phyloP scores from a whole-genome alignment of 1,139 yeast species.

The Saccharomyces hybrid region DNA sequence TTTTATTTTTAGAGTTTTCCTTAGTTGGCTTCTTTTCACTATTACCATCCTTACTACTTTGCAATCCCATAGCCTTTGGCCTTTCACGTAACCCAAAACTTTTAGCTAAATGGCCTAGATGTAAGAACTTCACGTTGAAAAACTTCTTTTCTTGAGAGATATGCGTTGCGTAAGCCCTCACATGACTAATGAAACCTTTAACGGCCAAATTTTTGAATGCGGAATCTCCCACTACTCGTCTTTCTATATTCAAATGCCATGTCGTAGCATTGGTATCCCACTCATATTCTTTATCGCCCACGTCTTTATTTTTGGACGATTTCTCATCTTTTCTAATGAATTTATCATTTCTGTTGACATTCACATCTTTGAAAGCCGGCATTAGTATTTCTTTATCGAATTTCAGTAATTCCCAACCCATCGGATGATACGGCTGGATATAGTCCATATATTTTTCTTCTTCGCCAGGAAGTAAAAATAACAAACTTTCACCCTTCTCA shows the following conservation, averaged over 20 bases:
- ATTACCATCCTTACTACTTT: slow-evolving; percentile 25
- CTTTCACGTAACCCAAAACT: slow-evolving; percentile 91
- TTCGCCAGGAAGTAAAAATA: slow-evolving; percentile 77
- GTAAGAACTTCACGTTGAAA: slow-evolving; percentile 75
- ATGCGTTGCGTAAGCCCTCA: slow-evolving; percentile 97
- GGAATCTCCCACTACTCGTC: slow-evolving; percentile 73
- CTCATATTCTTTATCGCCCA: slow-evolving; percentile 27
- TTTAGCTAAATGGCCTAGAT: slow-evolving; percentile 92
- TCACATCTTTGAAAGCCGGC: slow-evolving; percentile 51
- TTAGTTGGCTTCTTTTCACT: slow-evolving; percentile 35
- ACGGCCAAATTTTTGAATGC: slow-evolving; percentile 55
- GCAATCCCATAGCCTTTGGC: slow-evolving; percentile 64
- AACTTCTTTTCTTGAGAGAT: slow-evolving; percentile 66
- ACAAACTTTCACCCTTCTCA: slow-evolving; percentile 52
- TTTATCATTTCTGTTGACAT: slow-evolving; percentile 33
- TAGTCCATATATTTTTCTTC: slow-evolving; percentile 77
- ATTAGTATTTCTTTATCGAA: slow-evolving; percentile 49
- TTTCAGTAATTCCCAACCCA: slow-evolving; percentile 43
- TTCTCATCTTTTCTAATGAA: slow-evolving; percentile 8
- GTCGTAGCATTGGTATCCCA: slow-evolving; percentile 97
- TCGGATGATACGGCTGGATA: slow-evolving; percentile 55
- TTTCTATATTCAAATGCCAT: slow-evolving; percentile 85
- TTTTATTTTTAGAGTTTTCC: slow-evolving; percentile 58
- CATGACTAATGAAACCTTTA: slow-evolving; percentile 78
- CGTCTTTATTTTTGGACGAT: slow-evolving; percentile 28